Evolutionary conservation across 148 eudicot genomes (phyloP).

Genomic region (Talinum fruticosum): DNA sequence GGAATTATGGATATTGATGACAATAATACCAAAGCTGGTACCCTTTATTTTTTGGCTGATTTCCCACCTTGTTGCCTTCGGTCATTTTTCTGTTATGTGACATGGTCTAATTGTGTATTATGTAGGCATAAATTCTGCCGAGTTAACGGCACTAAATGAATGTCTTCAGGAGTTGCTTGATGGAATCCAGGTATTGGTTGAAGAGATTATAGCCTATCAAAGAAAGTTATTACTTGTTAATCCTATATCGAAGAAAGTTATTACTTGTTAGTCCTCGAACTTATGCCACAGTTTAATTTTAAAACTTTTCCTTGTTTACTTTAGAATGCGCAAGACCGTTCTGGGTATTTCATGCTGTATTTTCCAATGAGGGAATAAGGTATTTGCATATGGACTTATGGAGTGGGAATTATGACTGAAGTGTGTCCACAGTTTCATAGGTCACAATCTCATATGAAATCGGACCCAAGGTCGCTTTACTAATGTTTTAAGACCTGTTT

Average conservation of each 20-base stretch:
- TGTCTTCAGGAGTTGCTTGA: constrained; percentile 47
- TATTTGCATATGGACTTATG: not conserved
- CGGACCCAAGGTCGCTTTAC: not conserved
- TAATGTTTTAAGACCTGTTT: not conserved
- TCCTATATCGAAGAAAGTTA: not conserved
- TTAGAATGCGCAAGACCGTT: not conserved
- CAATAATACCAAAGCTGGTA: constrained; percentile 59
- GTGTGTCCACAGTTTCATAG: not conserved
- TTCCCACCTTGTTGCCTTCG: not conserved
- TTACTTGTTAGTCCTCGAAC: not conserved
- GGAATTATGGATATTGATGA: constrained; percentile 96
- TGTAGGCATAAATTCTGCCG: constrained; percentile 36
- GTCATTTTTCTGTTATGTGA: not conserved
- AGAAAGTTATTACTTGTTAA: not conserved
- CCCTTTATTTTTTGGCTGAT: constrained; percentile 11
- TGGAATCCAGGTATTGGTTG: constrained; percentile 40
- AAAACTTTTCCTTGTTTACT: not conserved
- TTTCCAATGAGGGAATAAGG: not conserved
- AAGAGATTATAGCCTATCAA: not conserved
- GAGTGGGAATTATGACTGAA: not conserved
- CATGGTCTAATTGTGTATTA: constrained; percentile 1
- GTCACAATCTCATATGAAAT: not conserved
- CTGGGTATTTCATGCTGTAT: not conserved
- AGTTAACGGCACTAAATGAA: constrained; percentile 42
- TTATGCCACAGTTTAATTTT: not conserved